Base-by-base conservation (phyloP, 805 yeast genomes). In the Pichia gijzeniarum region DNA sequence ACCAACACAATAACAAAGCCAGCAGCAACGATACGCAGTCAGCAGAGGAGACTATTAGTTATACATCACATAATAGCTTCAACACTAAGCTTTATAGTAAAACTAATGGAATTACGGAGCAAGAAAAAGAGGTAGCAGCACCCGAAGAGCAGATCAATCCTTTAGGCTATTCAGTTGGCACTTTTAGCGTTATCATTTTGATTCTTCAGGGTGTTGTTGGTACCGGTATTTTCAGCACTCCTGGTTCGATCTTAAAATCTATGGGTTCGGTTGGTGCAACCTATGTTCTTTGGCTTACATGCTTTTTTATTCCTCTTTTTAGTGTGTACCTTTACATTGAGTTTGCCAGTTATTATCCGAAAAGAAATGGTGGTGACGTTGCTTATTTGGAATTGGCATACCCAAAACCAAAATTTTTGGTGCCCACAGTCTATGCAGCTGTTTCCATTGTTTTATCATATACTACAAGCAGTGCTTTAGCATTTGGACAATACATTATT, bases 391-490 rank as follows among this genome's bases (percentile, higher is more conserved):
- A 85, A 60, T 81, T 74, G 54, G 76, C 84, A 41, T 86, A 72
- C 66, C 71, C 70, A 41, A 78, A 75, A 54, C 95, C 95, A 35
- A 74, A 69, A 59, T 84, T 81, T 58, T 69, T 86, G 48, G 73
- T 82, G 38, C 80, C 85, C 22, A 77, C 74, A 17, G 70, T 77
- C 68, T 80, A 76, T 51, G 89, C 87, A 0, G 69, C 89, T 2
- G 82, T 84, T 57, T 79, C 80, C 16, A 79, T 86, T 57, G 73
- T 84, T 56, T 68, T 86, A 40, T 93, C 93, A 32, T 86, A 90
- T 87, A 90, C 95, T 19, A 80, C 93, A 10, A 86, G 90, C 62
- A 84, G 85, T 62, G 81, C 90, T 18, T 78, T 84, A 41, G 86
- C 84, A 31, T 83, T 83, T 52, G 95, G 95, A 27, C 83, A 82